These are phyloP conservation scores for Hypoxylon sp. DNA, from an alignment of 2,329 filamentous ascomycete species.

Conservation along the genomic window DNA sequence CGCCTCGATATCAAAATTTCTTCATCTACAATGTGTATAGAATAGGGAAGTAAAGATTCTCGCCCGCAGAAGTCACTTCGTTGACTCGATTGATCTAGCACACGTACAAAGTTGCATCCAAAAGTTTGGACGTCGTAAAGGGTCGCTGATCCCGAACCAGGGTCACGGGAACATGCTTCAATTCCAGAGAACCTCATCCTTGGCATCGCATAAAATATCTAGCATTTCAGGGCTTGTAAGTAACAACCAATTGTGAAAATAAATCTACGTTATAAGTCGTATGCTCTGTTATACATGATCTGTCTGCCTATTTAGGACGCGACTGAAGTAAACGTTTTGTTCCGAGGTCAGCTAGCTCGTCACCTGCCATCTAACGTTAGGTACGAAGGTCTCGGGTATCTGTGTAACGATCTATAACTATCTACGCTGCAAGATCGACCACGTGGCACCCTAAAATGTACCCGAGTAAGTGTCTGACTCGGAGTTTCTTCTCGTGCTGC, in stretches of 20 bases:
- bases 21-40: not conserved
- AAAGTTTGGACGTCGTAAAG: conserved; percentile 15
- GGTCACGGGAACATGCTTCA: conserved; percentile 31
- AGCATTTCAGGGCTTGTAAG: conserved; percentile 12
- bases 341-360: not conserved
- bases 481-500: not conserved
- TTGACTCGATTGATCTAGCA: not conserved
- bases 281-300: not conserved
- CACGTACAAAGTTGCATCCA: not conserved
- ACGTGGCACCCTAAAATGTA: not conserved
- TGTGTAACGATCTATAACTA: not conserved
- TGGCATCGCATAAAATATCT: conserved; percentile 30
- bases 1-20: not conserved
- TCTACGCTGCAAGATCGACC: not conserved
- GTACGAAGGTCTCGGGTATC: no score
- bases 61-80: not conserved
- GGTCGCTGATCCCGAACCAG: conserved; percentile 37
- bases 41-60: not conserved
- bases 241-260: conserved; percentile 20
- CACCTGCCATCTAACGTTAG: not conserved
- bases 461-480: not conserved
- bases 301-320: conserved; percentile 14
- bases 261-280: not conserved
- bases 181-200: conserved; percentile 36
- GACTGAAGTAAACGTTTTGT: conserved; percentile 3